phyloP scores from a whole-genome alignment of 2,329 filamentous ascomycete genomes.

The Pestalotiopsis sp. region DNA sequence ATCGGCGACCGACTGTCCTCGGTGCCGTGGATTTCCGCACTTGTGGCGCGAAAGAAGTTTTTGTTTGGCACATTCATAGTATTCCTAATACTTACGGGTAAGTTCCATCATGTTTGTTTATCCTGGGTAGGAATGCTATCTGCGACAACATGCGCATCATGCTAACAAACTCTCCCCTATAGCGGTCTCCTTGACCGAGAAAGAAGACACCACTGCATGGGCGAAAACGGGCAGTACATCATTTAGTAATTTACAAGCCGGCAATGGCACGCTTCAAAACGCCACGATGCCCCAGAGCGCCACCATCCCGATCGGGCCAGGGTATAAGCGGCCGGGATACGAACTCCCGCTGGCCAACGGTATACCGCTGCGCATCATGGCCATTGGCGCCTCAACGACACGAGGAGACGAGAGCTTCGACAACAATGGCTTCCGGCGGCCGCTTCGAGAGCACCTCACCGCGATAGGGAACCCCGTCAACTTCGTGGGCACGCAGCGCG shows the following conservation, averaged over 20 bases:
- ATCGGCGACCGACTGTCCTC: conserved; percentile 10
- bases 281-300: background rate
- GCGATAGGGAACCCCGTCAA: conserved; percentile 25
- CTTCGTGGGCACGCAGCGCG: conserved; percentile 25
- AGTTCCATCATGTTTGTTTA: background rate
- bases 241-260: conserved; percentile 13
- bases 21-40: conserved; percentile 13
- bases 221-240: background rate
- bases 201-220: conserved; percentile 14
- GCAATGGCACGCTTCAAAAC: conserved; percentile 14
- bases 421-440: conserved; percentile 26
- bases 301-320: conserved; percentile 10
- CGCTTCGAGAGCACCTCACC: conserved; percentile 24
- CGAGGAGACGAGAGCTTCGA: conserved; percentile 26
- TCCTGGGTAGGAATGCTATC: background rate
- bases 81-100: conserved; percentile 16
- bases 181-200: conserved; percentile 17
- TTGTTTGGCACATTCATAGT: conserved; percentile 16
- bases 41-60: conserved; percentile 14
- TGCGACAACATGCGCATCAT: too few relatives aligned
- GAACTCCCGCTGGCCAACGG: conserved; percentile 17
- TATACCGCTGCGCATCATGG: conserved; percentile 38
- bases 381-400: conserved; percentile 28
- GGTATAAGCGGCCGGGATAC: conserved; percentile 16
- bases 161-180: background rate